Evolutionary conservation across 768 basidiomycete species (phyloP).

Genomic region (Coprinellus aureogranulatus): DNA sequence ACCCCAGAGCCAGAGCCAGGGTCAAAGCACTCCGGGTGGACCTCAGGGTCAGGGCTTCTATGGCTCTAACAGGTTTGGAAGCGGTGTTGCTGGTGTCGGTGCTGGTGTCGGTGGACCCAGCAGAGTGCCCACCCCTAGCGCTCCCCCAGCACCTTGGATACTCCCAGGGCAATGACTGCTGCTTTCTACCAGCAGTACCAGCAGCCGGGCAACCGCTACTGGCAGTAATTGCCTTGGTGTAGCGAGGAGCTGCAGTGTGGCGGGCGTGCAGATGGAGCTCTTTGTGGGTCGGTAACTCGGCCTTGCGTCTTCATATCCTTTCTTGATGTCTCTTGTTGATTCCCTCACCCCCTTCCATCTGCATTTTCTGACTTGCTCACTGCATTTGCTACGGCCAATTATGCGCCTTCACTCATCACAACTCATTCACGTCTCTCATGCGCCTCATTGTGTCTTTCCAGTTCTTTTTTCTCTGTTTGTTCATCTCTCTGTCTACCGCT

Average conservation of each 20-base stretch:
- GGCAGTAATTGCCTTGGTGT: slow-evolving; percentile 42
- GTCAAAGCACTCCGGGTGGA: slow-evolving; percentile 44
- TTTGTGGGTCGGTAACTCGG: too few species aligned
- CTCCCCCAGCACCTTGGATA: slow-evolving; percentile 62
- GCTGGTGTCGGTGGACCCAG: slow-evolving; percentile 39
- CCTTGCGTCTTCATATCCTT: too few species aligned
- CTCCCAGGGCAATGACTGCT: slow-evolving; percentile 62
- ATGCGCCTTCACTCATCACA: too few species aligned
- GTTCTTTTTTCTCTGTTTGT: slow-evolving; percentile 6
- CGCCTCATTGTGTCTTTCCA: slow-evolving; percentile 10
- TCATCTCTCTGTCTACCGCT: not conserved
- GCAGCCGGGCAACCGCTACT: slow-evolving; percentile 56
- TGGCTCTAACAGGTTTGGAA: slow-evolving; percentile 44
- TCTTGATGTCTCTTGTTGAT: too few species aligned
- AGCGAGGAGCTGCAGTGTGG: too few species aligned
- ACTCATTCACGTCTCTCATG: not conserved
- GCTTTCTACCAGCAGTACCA: slow-evolving; percentile 73
- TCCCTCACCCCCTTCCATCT: too few species aligned
- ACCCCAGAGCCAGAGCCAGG: slow-evolving; percentile 49
- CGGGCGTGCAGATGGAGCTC: too few species aligned
- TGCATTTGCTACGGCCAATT: too few species aligned
- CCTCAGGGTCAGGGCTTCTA: slow-evolving; percentile 54
- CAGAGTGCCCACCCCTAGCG: slow-evolving; percentile 41
- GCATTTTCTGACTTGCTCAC: too few species aligned
- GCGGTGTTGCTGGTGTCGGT: slow-evolving; percentile 33